A percentile compares a stretch with the other conserved stretches of the same genome.
Evolutionary conservation across 2,329 filamentous ascomycete species (phyloP).

Genomic region (Helotiales sp.): DNA sequence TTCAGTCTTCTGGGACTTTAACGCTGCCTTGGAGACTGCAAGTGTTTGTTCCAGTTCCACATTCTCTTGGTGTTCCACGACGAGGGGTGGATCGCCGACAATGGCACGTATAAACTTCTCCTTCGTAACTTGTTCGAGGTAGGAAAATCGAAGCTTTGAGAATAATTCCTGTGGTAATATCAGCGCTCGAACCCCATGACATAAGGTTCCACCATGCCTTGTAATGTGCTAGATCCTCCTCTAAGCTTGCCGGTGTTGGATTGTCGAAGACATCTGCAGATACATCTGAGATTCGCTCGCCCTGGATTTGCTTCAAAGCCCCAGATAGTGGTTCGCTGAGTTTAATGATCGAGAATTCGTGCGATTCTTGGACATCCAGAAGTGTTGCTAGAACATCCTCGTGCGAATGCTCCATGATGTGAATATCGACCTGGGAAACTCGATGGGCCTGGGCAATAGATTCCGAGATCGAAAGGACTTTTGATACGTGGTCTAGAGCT

Average conservation of each 20-base stretch:
- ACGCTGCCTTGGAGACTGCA: slow-evolving; percentile 66
- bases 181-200: background rate
- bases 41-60: slow-evolving; percentile 71
- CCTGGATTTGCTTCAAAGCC: slow-evolving; percentile 43
- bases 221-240: slow-evolving; percentile 86
- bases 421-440: too few relatives aligned
- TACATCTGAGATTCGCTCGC: slow-evolving; percentile 67
- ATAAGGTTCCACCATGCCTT: slow-evolving; percentile 48
- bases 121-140: slow-evolving; percentile 97
- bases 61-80: slow-evolving; percentile 83
- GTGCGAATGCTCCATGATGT: slow-evolving; percentile 25
- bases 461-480: too few relatives aligned
- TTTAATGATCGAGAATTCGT: slow-evolving; percentile 72
- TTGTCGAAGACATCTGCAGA: slow-evolving; percentile 65
- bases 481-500: too few relatives aligned
- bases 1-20: slow-evolving; percentile 79
- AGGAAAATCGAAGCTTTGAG: slow-evolving; percentile 93
- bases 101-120: slow-evolving; percentile 96
- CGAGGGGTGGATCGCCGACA: slow-evolving; percentile 83
- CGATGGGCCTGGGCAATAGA: too few relatives aligned
- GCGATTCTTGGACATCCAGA: slow-evolving; percentile 52
- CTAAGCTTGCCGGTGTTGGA: slow-evolving; percentile 72
- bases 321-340: slow-evolving; percentile 73
- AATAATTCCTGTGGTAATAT: slow-evolving; percentile 68
- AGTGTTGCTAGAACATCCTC: slow-evolving; percentile 49